phyloP scores from a whole-genome alignment of 2,329 filamentous ascomycete genomes.

The Phialophora expanda region DNA sequence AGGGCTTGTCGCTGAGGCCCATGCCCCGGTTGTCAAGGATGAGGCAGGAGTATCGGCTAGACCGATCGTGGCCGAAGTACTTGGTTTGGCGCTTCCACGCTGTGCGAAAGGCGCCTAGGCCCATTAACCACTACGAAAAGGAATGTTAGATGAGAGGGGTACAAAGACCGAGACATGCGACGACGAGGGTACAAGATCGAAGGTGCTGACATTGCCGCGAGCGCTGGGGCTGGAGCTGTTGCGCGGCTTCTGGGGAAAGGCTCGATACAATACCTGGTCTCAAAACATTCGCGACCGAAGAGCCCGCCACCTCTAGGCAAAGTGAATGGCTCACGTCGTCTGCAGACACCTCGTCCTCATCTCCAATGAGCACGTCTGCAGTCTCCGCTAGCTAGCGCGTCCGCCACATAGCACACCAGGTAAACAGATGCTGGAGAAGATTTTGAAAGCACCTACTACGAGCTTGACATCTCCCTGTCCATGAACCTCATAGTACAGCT shows the following conservation, averaged over 20 bases:
- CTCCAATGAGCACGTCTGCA: neutral
- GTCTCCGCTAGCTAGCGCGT: neutral
- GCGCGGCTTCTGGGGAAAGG: neutral
- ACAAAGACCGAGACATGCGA: too few relatives aligned
- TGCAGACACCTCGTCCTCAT: neutral
- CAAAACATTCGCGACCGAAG: neutral
- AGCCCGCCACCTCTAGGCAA: neutral
- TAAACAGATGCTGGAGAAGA: neutral
- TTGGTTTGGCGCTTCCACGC: slow-evolving; percentile 84
- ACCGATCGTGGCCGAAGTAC: slow-evolving; percentile 74
- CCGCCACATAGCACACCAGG: neutral
- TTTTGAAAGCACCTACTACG: slow-evolving; percentile 62
- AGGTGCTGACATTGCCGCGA: neutral
- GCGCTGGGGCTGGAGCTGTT: neutral
- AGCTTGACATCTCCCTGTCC: slow-evolving; percentile 74
- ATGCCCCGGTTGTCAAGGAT: slow-evolving; percentile 85
- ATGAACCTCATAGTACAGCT: slow-evolving; percentile 80
- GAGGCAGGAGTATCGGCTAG: slow-evolving; percentile 72
- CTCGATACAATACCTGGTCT: neutral
- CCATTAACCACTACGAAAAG: slow-evolving; percentile 72
- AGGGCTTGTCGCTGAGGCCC: slow-evolving; percentile 77
- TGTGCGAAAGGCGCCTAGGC: slow-evolving; percentile 70
- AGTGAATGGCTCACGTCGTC: neutral
- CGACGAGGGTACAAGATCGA: neutral
- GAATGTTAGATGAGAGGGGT: neutral